Evolutionary conservation across 208 protist genomes (phyloP).

Genomic region (Leishmania gerbilli): DNA sequence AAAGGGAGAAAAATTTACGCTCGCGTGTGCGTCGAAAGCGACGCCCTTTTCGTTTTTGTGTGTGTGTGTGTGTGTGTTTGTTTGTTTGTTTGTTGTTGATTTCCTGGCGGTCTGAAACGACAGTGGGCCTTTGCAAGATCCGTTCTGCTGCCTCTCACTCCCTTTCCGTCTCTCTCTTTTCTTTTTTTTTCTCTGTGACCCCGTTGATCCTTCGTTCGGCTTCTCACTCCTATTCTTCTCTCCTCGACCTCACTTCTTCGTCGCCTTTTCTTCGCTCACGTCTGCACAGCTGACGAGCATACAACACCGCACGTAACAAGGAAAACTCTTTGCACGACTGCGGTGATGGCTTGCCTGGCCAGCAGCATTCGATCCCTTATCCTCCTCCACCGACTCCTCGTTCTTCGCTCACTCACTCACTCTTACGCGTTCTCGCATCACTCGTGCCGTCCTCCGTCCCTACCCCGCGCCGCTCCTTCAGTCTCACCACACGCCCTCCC

Average conservation of each 20-base stretch:
- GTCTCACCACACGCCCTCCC: not conserved
- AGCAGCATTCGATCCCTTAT: conserved; percentile 14
- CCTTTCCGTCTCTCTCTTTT: not conserved
- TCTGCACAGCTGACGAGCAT: not conserved
- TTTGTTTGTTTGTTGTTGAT: not conserved
- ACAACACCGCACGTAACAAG: not conserved
- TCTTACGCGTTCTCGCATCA: conserved; percentile 1
- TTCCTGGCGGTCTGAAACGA: not conserved
- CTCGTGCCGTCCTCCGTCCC: not conserved
- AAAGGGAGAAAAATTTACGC: not conserved
- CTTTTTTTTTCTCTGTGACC: not conserved
- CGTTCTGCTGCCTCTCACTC: not conserved
- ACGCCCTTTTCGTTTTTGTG: not conserved
- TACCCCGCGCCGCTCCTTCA: not conserved
- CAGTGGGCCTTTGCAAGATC: not conserved
- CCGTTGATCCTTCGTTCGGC: conserved; percentile 11
- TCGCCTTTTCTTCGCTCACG: conserved; percentile 4
- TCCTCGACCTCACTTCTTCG: conserved; percentile 5
- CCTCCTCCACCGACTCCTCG: conserved; percentile 2
- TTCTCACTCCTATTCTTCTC: conserved; percentile 19
- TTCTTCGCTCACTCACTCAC: conserved; percentile 8
- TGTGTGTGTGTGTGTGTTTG: not conserved
- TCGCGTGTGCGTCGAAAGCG: not conserved
- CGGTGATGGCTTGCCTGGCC: not conserved
- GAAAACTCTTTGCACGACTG: not conserved